Evolutionary conservation across 1,284 basidiomycete genomes (phyloP).

Genomic region (Macrocystidia cucumis): DNA sequence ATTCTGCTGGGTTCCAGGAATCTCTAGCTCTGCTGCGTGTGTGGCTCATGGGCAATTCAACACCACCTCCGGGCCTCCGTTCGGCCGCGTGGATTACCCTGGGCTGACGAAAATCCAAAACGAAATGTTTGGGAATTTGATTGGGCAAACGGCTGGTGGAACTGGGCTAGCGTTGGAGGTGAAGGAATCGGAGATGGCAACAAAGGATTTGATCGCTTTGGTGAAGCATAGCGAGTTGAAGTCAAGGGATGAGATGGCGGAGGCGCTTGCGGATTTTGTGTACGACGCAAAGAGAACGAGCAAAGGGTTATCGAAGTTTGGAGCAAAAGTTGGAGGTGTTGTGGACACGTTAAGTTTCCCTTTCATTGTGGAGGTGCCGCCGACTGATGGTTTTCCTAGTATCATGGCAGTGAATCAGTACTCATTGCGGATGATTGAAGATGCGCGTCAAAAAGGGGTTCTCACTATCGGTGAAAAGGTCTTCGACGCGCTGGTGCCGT

Average conservation of each 20-base stretch:
- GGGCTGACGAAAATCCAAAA: slow-evolving; percentile 50
- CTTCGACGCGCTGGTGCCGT: too few species aligned
- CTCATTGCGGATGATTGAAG: slow-evolving; percentile 53
- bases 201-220: slow-evolving; percentile 51
- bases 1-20: slow-evolving; percentile 51
- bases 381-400: slow-evolving; percentile 24
- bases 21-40: slow-evolving; percentile 43
- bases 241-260: slow-evolving; percentile 48
- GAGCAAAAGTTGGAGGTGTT: slow-evolving; percentile 55
- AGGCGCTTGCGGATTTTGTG: slow-evolving; percentile 42
- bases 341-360: slow-evolving; percentile 47
- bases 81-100: slow-evolving; percentile 49
- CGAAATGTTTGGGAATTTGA: slow-evolving; percentile 50
- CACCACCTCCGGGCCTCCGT: slow-evolving; percentile 6
- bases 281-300: slow-evolving; percentile 52
- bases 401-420: slow-evolving; percentile 67
- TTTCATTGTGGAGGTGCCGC: slow-evolving; percentile 3
- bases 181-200: slow-evolving; percentile 71
- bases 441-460: too few species aligned
- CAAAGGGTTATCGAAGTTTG: slow-evolving; percentile 47
- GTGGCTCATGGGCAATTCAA: slow-evolving; percentile 11
- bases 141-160: slow-evolving; percentile 48
- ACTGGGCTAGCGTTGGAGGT: slow-evolving; percentile 55
- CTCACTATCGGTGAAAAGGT: too few species aligned
- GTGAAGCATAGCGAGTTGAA: slow-evolving; percentile 53